A percentile compares a stretch with the other conserved stretches of the same genome.
These are phyloP conservation scores for Wickerhamiella azymoides DNA, from an alignment of 805 yeast species.

Conservation along the genomic window DNA sequence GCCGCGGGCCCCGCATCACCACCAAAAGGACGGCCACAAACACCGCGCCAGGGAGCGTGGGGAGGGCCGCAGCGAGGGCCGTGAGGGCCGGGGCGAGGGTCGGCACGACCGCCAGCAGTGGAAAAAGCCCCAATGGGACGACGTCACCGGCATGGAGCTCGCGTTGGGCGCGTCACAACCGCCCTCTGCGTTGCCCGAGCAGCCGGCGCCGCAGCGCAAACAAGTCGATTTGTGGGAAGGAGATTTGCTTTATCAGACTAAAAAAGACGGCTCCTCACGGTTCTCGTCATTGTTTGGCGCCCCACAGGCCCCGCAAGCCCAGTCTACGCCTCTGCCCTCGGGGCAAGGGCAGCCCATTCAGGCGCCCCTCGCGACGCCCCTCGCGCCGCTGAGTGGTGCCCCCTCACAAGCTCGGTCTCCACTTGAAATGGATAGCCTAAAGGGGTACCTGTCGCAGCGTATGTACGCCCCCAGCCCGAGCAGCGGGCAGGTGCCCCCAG, in stretches of 20 bases:
- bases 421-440: not conserved
- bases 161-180: not conserved
- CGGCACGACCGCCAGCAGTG: not conserved
- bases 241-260: not conserved
- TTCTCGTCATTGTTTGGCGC: constrained; percentile 3
- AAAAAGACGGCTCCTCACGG: constrained; percentile 1
- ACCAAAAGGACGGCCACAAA: not conserved
- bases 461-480: no score
- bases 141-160: constrained; percentile 3
- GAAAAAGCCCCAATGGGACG: constrained; percentile 6
- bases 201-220: not conserved
- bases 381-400: not conserved
- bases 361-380: not conserved
- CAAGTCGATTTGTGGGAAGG: constrained; percentile 8
- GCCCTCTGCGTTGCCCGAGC: not conserved
- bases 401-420: not conserved
- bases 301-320: not conserved
- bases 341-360: no score
- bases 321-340: no score
- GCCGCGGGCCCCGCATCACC: not conserved
- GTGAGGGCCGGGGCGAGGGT: no score
- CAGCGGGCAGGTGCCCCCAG: no score
- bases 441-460: not conserved
- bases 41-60: not conserved
- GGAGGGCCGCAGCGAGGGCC: not conserved